Percentiles rank a stretch among this genome's conserved stretches.
Evolutionary conservation across 306 rosid species (phyloP).

Genomic region (Dalbergia oliveri): DNA sequence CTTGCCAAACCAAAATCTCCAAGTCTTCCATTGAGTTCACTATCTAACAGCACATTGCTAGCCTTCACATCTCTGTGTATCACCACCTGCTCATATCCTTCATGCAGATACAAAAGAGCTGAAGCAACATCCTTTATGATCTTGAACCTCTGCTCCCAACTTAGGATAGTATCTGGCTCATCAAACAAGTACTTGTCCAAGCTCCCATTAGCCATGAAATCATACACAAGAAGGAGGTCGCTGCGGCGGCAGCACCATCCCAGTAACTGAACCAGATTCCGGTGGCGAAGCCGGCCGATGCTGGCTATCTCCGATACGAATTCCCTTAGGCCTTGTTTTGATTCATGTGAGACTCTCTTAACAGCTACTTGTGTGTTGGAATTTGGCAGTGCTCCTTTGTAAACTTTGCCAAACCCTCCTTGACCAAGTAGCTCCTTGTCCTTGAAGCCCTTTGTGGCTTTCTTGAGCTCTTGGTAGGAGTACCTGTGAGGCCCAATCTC

Average conservation of each 20-base stretch:
- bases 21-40: constrained; percentile 70
- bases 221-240: constrained; percentile 79
- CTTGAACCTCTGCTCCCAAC: constrained; percentile 72
- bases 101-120: constrained; percentile 77
- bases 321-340: constrained; percentile 79
- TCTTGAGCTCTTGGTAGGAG: constrained; percentile 76
- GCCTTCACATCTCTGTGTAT: constrained; percentile 86
- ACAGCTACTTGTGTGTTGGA: constrained; percentile 69
- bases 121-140: constrained; percentile 79
- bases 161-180: constrained; percentile 52
- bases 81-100: constrained; percentile 81
- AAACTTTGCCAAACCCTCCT: constrained; percentile 83
- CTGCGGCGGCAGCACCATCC: constrained; percentile 83
- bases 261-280: constrained; percentile 73
- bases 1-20: constrained; percentile 87
- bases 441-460: constrained; percentile 72
- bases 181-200: constrained; percentile 71
- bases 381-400: constrained; percentile 69
- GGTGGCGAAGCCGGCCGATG: constrained; percentile 85
- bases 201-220: constrained; percentile 84
- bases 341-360: constrained; percentile 76
- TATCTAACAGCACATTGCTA: constrained; percentile 75
- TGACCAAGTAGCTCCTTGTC: constrained; percentile 72
- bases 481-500: constrained; percentile 85
- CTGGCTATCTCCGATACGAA: constrained; percentile 82